Conservation (phyloP, 495 filamentous ascomycete genomes). For the Amphirosellinia nigrospora region DNA sequence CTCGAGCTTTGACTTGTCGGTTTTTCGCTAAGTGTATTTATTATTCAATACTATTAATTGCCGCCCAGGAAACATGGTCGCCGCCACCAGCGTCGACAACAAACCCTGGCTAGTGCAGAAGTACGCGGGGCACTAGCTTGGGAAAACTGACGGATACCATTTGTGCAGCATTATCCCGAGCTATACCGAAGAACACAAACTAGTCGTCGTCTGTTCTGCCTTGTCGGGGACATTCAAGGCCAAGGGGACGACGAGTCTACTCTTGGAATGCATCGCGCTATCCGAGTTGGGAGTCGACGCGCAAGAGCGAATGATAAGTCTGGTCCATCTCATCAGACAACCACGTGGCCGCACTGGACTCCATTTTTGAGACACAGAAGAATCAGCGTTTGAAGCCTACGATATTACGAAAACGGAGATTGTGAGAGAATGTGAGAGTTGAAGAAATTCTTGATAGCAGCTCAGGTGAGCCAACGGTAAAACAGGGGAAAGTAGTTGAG, state of each 20-base stretch:
- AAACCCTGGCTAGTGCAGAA: slow-evolving; percentile 53
- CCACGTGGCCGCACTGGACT: slow-evolving; percentile 38
- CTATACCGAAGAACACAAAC: slow-evolving; percentile 37
- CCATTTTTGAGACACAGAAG: slow-evolving; percentile 27
- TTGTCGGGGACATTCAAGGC: slow-evolving; percentile 41
- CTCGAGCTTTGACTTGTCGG: not conserved
- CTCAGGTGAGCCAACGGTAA: slow-evolving; percentile 36
- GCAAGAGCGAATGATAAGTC: slow-evolving; percentile 38
- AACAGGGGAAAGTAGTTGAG: not conserved
- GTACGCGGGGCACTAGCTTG: slow-evolving; percentile 50
- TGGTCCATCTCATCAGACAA: slow-evolving; percentile 44
- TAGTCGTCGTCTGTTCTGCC: slow-evolving; percentile 47
- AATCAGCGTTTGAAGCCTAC: slow-evolving; percentile 26
- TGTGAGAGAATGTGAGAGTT: slow-evolving; percentile 45
- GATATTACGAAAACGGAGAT: slow-evolving; percentile 35
- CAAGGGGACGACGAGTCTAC: slow-evolving; percentile 43
- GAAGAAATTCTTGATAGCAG: slow-evolving; percentile 41
- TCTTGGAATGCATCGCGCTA: slow-evolving; percentile 43
- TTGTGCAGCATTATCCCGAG: slow-evolving; percentile 44
- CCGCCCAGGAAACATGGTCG: slow-evolving; percentile 17
- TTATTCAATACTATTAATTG: not conserved
- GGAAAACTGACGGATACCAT: slow-evolving; percentile 48
- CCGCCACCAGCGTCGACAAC: slow-evolving; percentile 20
- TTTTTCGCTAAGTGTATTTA: not conserved
- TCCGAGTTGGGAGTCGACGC: slow-evolving; percentile 36